A percentile compares a stretch with the other conserved stretches of the same genome.
Evolutionary conservation across 192 early-diverging fungal genomes (phyloP).

Genomic region (Backusella tuberculispora): DNA sequence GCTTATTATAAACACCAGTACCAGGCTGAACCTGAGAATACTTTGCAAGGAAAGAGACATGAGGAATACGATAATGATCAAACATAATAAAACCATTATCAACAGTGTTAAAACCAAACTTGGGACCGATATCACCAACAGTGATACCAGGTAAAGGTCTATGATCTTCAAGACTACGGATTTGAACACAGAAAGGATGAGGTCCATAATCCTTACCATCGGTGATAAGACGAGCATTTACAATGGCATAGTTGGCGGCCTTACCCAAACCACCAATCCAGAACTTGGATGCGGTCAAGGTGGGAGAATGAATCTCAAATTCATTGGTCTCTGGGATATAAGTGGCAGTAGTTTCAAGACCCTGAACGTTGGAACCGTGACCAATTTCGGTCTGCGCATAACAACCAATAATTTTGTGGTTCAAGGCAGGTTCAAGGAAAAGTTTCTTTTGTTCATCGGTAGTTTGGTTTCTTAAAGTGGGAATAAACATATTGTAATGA

Average conservation of each 20-base stretch:
- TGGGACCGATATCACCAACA: slow-evolving; percentile 88
- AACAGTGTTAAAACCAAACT: slow-evolving; percentile 84
- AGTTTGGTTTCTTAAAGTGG: slow-evolving; percentile 74
- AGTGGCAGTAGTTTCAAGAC: slow-evolving; percentile 87
- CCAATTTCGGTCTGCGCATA: slow-evolving; percentile 82
- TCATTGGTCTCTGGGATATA: slow-evolving; percentile 82
- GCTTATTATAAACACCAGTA: slow-evolving; percentile 72
- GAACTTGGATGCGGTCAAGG: slow-evolving; percentile 82
- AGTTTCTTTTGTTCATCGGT: slow-evolving; percentile 78
- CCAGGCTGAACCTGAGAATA: slow-evolving; percentile 70
- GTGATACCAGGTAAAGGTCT: slow-evolving; percentile 75
- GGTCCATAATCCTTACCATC: slow-evolving; percentile 77
- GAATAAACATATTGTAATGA: slow-evolving; percentile 84
- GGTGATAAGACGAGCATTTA: slow-evolving; percentile 81
- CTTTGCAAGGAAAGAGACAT: slow-evolving; percentile 74
- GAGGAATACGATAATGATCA: slow-evolving; percentile 80
- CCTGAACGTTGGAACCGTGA: slow-evolving; percentile 87
- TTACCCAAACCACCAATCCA: slow-evolving; percentile 87
- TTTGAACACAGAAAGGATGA: slow-evolving; percentile 80
- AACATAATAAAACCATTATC: slow-evolving; percentile 90
- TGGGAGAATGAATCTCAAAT: slow-evolving; percentile 85
- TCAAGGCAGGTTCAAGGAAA: slow-evolving; percentile 73
- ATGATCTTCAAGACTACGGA: slow-evolving; percentile 77
- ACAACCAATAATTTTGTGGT: slow-evolving; percentile 82
- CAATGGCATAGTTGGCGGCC: slow-evolving; percentile 80